phyloP scores from a whole-genome alignment of 306 rosid species.

The Quercus alba region DNA sequence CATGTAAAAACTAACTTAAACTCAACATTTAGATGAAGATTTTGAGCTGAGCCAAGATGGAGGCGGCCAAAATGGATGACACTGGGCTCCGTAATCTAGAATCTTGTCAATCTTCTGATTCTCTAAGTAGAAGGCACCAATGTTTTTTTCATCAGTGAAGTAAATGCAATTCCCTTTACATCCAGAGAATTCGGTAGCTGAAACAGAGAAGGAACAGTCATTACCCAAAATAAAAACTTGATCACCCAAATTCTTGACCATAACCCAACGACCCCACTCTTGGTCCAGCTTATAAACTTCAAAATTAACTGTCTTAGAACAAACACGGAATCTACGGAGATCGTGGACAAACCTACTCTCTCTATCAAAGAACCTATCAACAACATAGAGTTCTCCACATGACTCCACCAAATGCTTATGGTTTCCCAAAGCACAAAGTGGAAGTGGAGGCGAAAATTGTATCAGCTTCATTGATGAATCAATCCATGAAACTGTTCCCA shows the following conservation, averaged over 20 bases:
- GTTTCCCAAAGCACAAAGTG: constrained; percentile 38
- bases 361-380: constrained; percentile 16
- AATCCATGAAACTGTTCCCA: constrained; percentile 66
- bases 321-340: background rate
- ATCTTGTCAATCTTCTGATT: background rate
- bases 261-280: constrained; percentile 29
- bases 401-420: constrained; percentile 52
- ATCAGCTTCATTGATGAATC: constrained; percentile 29
- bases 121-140: constrained; percentile 15
- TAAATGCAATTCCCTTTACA: constrained; percentile 29
- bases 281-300: too few species aligned
- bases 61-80: constrained; percentile 24
- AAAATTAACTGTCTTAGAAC: background rate
- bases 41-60: background rate
- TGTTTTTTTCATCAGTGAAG: background rate
- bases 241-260: constrained; percentile 25
- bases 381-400: too few species aligned
- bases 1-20: background rate
- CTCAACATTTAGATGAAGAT: background rate
- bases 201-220: constrained; percentile 24
- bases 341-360: background rate
- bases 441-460: constrained; percentile 48
- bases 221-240: constrained; percentile 18
- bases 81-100: background rate
- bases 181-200: constrained; percentile 19